phyloP scores from a whole-genome alignment of 768 basidiomycete genomes.

The Mycena sanguinolenta region DNA sequence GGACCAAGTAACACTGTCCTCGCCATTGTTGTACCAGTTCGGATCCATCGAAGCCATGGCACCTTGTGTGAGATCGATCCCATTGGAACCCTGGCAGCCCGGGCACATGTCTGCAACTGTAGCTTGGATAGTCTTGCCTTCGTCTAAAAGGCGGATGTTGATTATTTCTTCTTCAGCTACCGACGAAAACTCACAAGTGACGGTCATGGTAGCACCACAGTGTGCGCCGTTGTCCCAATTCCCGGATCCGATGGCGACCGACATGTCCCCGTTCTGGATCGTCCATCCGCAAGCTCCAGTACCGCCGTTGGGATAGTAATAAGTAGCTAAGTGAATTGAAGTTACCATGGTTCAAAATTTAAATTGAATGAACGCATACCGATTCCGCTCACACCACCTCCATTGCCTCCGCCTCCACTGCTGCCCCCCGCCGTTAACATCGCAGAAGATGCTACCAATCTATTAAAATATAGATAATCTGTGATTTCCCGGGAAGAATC shows the following conservation, averaged over 20 bases:
- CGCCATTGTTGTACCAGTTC: constrained; percentile 20
- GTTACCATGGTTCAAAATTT: no score
- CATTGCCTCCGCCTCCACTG: no score
- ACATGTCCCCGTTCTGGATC: not conserved
- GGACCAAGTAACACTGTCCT: constrained; percentile 15
- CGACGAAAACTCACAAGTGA: constrained; percentile 17
- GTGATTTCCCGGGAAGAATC: no score
- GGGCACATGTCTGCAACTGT: constrained; percentile 23
- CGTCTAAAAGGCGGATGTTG: no score
- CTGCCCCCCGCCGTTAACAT: no score
- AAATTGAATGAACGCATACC: not conserved
- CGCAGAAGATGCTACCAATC: no score
- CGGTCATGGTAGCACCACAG: no score
- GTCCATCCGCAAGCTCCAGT: not conserved
- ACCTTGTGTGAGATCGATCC: constrained; percentile 25
- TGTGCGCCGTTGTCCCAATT: constrained; percentile 17
- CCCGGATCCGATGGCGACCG: not conserved
- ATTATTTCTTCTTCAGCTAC: no score
- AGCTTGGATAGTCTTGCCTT: constrained; percentile 1
- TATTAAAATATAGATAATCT: no score
- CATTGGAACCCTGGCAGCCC: constrained; percentile 23
- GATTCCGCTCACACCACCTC: not conserved
- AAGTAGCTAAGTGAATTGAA: not conserved
- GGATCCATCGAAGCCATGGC: constrained; percentile 24
- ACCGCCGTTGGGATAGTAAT: not conserved